These are phyloP conservation scores for Trichosporon sp. DNA, from an alignment of 1,284 basidiomycete genomes.

Conservation along the genomic window DNA sequence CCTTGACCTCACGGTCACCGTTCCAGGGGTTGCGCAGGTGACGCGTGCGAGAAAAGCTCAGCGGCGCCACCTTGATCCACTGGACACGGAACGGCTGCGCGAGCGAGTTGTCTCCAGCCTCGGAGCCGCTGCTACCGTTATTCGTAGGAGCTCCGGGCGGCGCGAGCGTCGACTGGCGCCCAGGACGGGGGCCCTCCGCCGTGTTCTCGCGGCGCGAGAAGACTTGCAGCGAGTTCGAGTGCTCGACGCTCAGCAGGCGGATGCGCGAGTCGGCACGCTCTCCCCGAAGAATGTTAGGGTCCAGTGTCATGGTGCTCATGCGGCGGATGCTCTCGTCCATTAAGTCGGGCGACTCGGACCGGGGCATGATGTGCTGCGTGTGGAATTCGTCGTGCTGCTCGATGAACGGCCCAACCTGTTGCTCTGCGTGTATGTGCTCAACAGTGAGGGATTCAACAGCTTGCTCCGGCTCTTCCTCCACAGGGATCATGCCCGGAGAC, in stretches of 20 bases:
- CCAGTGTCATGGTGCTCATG: slow-evolving; percentile 27
- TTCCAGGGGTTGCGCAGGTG: slow-evolving; percentile 91
- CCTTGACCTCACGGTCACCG: slow-evolving; percentile 81
- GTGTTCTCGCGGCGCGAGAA: background rate
- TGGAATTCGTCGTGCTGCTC: slow-evolving; percentile 1
- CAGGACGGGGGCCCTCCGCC: background rate
- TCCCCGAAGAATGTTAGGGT: slow-evolving; percentile 31
- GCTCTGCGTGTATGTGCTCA: slow-evolving; percentile 17
- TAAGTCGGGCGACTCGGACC: slow-evolving; percentile 22
- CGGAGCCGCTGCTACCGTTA: slow-evolving; percentile 1
- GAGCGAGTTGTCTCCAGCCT: slow-evolving; percentile 44
- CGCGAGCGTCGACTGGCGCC: background rate
- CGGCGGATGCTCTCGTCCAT: slow-evolving; percentile 17
- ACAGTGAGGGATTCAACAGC: slow-evolving; percentile 17
- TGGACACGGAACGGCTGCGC: slow-evolving; percentile 76
- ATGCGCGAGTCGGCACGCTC: slow-evolving; percentile 13
- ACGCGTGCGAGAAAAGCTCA: slow-evolving; percentile 73
- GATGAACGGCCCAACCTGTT: slow-evolving; percentile 7
- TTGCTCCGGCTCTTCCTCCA: slow-evolving; percentile 4
- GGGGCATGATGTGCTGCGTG: slow-evolving; percentile 4
- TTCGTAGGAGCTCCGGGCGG: background rate
- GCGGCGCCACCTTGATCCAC: slow-evolving; percentile 69
- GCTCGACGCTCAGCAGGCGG: background rate
- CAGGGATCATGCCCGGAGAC: background rate
- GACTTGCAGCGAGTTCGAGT: slow-evolving; percentile 17